These are phyloP conservation scores for Byssochlamys sp. DNA, from an alignment of 2,329 filamentous ascomycete genomes.

Conservation along the genomic window DNA sequence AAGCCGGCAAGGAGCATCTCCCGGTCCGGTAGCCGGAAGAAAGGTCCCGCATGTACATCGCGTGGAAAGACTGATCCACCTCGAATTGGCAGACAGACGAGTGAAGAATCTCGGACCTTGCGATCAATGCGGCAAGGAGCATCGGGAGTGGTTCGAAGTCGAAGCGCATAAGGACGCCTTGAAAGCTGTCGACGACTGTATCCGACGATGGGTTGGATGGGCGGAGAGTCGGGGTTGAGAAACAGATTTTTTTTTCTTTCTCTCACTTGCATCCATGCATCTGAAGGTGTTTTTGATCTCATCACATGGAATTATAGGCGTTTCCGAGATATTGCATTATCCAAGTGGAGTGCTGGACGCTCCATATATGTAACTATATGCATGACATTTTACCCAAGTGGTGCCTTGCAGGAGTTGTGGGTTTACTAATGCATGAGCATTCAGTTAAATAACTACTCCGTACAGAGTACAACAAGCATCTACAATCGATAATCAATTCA, in stretches of 20 bases:
- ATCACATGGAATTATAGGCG: background rate
- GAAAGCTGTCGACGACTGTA: constrained; percentile 58
- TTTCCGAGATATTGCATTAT: background rate
- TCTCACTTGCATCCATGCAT: background rate
- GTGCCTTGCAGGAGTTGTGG: background rate
- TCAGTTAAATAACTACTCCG: too few relatives aligned
- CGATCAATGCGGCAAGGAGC: constrained; percentile 67
- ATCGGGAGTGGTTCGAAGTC: constrained; percentile 93
- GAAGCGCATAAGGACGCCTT: constrained; percentile 64
- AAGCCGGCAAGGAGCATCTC: constrained; percentile 5
- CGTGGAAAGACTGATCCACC: constrained; percentile 80
- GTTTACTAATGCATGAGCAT: background rate
- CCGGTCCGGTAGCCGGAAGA: constrained; percentile 30
- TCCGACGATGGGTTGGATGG: constrained; percentile 80
- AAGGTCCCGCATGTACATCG: constrained; percentile 79
- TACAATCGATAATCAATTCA: background rate
- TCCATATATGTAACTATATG: background rate
- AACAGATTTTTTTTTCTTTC: background rate
- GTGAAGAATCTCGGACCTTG: constrained; percentile 56
- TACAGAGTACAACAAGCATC: background rate
- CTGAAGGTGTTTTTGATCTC: background rate
- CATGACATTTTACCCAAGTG: background rate
- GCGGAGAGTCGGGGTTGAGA: constrained; percentile 43
- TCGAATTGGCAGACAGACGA: constrained; percentile 61
- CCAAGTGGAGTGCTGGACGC: background rate